A percentile compares a stretch with the other conserved stretches of the same genome.
phyloP scores from a whole-genome alignment of 176 grass and related monocot genomes.

The Alopecurus myosuroides region DNA sequence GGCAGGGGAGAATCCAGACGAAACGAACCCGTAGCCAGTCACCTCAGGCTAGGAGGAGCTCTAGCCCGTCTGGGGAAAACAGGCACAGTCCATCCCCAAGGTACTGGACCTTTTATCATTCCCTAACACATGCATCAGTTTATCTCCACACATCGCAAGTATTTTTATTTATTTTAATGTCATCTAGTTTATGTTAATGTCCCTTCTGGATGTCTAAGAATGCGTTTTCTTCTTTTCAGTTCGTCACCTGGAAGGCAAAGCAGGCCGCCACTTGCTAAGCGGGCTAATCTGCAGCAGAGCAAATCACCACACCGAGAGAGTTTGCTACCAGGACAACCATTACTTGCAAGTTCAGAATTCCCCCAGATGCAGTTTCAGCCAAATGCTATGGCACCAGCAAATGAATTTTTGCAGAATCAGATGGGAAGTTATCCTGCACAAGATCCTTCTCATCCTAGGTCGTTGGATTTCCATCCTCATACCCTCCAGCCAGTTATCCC shows the following conservation, averaged over 20 bases:
- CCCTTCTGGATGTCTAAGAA: conserved; percentile 20
- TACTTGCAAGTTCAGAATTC: conserved; percentile 32
- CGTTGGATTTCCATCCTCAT: conserved; percentile 35
- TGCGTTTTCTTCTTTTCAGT: conserved; percentile 41
- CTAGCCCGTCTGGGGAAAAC: conserved; percentile 20
- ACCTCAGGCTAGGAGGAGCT: conserved; percentile 29
- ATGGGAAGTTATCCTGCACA: conserved; percentile 33
- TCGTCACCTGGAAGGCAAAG: conserved; percentile 47
- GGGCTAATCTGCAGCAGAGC: conserved; percentile 18
- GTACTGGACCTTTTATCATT: conserved; percentile 21
- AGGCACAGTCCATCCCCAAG: conserved; percentile 27
- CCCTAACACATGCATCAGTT: conserved; percentile 9
- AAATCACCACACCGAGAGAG: conserved; percentile 10
- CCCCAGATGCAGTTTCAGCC: conserved; percentile 32
- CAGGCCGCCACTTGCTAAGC: conserved; percentile 33
- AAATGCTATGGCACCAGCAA: conserved; percentile 40
- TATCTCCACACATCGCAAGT: not conserved
- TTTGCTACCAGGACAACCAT: conserved; percentile 12
- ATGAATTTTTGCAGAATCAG: conserved; percentile 41
- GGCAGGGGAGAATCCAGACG: conserved; percentile 13
- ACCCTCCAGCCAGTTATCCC: conserved; percentile 22
- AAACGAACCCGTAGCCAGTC: conserved; percentile 46
- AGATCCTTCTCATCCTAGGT: conserved; percentile 34
- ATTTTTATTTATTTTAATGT: not conserved
- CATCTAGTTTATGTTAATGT: not conserved